Base-by-base conservation (phyloP, 2,329 filamentous ascomycete species). In the Amesomyces nigricolor region DNA sequence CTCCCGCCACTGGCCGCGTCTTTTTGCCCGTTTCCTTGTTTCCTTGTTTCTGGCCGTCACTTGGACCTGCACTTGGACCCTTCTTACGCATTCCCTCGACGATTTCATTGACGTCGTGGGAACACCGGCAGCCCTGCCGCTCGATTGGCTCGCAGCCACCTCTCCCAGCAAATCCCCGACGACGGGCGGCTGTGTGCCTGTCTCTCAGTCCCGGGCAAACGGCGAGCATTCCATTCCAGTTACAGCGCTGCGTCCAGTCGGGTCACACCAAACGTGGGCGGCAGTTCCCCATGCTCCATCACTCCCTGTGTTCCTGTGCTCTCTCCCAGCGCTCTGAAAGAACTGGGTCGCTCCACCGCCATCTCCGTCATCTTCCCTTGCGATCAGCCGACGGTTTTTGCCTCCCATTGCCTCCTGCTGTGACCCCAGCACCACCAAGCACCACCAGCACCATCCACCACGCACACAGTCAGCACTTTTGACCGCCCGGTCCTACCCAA, bases 311-410 rank as follows among this genome's bases (percentile, higher is more conserved):
- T 35, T 35, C 9, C 32, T 35, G 32, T 13, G 8, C 32, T 26
- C 22, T 26, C 22, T 26, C 22, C 22, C 22, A 26, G 22, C 22
- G 22, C 22, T 26, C 22, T 26, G 22, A 26, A 39, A 51, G 49
- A 47, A 59, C 51, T 22, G 40, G 46, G 35, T 22, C 45, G 42
- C 54, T 48, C 48, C 57, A 49, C 51, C 51, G 51, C 51, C 47
- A 37, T 42, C 51, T 50, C 42, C 54, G 54, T 57, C 57, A 57
- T 57, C 48, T n/a, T 53, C 51, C 51, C 29, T 50, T 44, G 39
- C 58, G 39, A 56, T 56, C 56, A 58, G 53, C 56, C 49, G 55
- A 48, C 55, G 39, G 39, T 26, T 47, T 58, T 57, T 53, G 40
- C 47, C 50, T 37, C 53, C 48, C 32, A 43, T 40, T 32, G 43